These are phyloP conservation scores for Porcisia hertigi DNA, from an alignment of 208 protist genomes.

Conservation along the genomic window DNA sequence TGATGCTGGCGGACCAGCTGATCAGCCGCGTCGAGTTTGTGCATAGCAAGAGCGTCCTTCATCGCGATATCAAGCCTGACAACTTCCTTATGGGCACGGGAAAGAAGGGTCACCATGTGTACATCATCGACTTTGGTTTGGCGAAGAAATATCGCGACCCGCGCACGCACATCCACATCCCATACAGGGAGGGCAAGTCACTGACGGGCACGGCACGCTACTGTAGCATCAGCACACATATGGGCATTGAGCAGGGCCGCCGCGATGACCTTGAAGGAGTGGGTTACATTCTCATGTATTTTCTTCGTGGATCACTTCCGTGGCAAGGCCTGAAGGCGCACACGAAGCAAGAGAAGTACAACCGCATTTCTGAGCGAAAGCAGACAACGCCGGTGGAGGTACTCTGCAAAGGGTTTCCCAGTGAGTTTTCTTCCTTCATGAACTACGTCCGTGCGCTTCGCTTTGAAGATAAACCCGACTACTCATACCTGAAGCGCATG, in stretches of 20 bases:
- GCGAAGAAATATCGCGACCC: constrained; percentile 99
- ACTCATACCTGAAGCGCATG: constrained; percentile 97
- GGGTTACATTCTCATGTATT: constrained; percentile 99
- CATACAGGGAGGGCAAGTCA: constrained; percentile 99
- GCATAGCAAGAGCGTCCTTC: constrained; percentile 92
- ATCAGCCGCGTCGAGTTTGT: constrained; percentile 91
- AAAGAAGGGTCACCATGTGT: constrained; percentile 91
- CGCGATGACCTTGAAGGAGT: constrained; percentile 99
- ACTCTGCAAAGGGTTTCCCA: constrained; percentile 94
- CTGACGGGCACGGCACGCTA: constrained; percentile 99
- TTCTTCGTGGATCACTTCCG: constrained; percentile 97
- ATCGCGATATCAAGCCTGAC: constrained; percentile 96
- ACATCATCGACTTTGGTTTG: constrained; percentile 99
- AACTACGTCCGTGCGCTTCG: constrained; percentile 96
- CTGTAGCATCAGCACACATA: constrained; percentile 99
- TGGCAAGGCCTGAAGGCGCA: constrained; percentile 97
- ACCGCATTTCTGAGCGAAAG: constrained; percentile 98
- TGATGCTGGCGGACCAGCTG: constrained; percentile 94
- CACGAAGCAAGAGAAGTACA: constrained; percentile 99
- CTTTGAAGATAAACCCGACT: constrained; percentile 99
- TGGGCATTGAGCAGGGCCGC: constrained; percentile 97
- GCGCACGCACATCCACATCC: constrained; percentile 98
- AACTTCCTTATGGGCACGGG: constrained; percentile 94
- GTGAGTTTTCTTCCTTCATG: constrained; percentile 98
- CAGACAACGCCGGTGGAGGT: constrained; percentile 94